phyloP scores from a whole-genome alignment of 345 rosid species.

The Euphorbia lathyris region DNA sequence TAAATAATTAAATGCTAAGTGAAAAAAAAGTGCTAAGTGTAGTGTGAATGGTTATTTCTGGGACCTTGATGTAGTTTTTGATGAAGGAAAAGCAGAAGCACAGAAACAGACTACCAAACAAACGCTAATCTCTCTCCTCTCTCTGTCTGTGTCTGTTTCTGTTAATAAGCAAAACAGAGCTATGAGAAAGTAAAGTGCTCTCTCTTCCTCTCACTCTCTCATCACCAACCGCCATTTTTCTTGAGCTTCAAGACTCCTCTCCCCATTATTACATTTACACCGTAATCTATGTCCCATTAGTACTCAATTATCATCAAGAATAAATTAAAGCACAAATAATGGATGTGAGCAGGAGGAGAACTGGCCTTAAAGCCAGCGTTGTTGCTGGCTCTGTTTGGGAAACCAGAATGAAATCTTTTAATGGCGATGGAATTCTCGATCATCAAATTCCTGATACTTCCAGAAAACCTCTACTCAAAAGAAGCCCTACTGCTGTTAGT shows the following conservation, averaged over 20 bases:
- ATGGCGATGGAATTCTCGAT: constrained; percentile 29
- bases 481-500: constrained; percentile 15
- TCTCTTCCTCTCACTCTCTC: constrained; percentile 9
- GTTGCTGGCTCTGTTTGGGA: constrained; percentile 82
- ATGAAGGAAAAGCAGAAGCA: neutral
- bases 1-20: neutral
- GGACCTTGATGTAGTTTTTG: neutral
- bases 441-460: neutral
- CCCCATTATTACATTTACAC: constrained; percentile 28
- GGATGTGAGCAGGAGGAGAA: constrained; percentile 39
- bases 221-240: constrained; percentile 39
- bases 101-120: neutral
- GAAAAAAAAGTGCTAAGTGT: neutral
- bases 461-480: constrained; percentile 10
- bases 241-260: constrained; percentile 44
- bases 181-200: constrained; percentile 11
- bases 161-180: constrained; percentile 15
- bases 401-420: constrained; percentile 67
- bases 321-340: constrained; percentile 11
- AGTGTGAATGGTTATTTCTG: neutral
- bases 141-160: constrained; percentile 12
- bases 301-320: constrained; percentile 20
- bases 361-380: constrained; percentile 33
- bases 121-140: constrained; percentile 1
- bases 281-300: constrained; percentile 28